Evolutionary conservation across 306 rosid species (phyloP), one percentile per base, ranked within the genome.

Genomic region (Dryas alaskensis): DNA sequence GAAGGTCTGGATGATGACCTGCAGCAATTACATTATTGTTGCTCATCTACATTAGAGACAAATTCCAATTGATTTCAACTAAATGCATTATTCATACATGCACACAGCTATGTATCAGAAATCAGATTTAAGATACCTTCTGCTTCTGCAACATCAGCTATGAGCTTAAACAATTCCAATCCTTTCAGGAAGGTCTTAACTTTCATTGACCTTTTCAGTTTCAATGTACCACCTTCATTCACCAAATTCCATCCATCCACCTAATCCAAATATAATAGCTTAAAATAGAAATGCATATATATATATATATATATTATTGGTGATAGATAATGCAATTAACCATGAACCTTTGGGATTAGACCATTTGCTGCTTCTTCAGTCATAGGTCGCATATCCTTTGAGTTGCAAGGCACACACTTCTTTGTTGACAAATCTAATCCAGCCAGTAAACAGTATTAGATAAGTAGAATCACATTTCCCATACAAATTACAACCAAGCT

Each of bases 1-100:
- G 98, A 81, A 92, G 98, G 79, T 92, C 93, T n/a, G 98, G 98
- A 83, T 92, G 96, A 80, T 92, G 97, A 74, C 86, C 98, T 92
- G 89, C 77, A 64, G 48, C 73, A 50, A 9, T 31, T 9, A 51
- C 52, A 71, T 22, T 57, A 12, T 22, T 8, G 44, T 55, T 19
- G 11, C 63, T 19, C 57, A 27, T 31, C 68, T 11, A 48, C 37
- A 22, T 57, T 22, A 58, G 10, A 17, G n/a, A 27, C 50, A 37
- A 73, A 67, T 61, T 37, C 45, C 31, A 27, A 27, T 27, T 2
- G 31, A 27, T 27, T 27, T 27, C 31, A 27, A 27, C 31, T 27
- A 37, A 22, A 53, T 13, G 37, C 42, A 45, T 61, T 45, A 17
- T 72, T 2, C 42, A 52, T 4, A 60, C 42, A 27, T 9, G 50